Evolutionary conservation across 208 protist species (phyloP), one percentile per base, ranked within the genome.

Genomic region (Trypanosoma caninum): DNA sequence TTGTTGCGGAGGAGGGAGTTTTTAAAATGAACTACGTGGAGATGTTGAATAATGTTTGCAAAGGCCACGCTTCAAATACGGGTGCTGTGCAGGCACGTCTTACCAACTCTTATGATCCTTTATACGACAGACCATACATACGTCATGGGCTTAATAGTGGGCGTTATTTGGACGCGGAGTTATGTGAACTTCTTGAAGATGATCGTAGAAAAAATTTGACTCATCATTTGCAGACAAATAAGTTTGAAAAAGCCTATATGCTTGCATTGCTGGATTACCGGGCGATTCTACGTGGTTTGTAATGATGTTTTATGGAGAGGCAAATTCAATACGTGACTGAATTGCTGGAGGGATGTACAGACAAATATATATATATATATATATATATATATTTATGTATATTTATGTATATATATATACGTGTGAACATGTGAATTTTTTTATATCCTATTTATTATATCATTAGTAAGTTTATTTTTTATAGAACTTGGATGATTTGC

Each of bases 51-150:
- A n/a, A n/a, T n/a, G n/a, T n/a, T n/a, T n/a, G n/a, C n/a, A n/a
- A n/a, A n/a, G n/a, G n/a, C n/a, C n/a, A n/a, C n/a, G n/a, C n/a
- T n/a, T n/a, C n/a, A n/a, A n/a, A n/a, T 10, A 70, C 72, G 1
- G 57, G 74, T 7, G 76, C 82, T 30, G 22, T 33, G 22, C 61
- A 71, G 41, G 78, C 79, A 4, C 74, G 72, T 31, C 78, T 89
- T 53, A 45, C 80, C 18, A 85, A 83, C 44, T 20, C 65, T 33
- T 91, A 86, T 59, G 69, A 68, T 18, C 80, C 83, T 0, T 16
- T 48, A 14, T 73, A 86, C 60, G 84, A 86, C 47, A 69, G 38
- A 45, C 76, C 77, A 9, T 71, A 40, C 44, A 42, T 47, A 42
- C 71, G 69, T 13, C 28, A 56, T 3, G 47, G 50, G 23, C 59